Evolutionary conservation across 257 asterid genomes (phyloP).

Genomic region (Jacaranda mimosifolia): DNA sequence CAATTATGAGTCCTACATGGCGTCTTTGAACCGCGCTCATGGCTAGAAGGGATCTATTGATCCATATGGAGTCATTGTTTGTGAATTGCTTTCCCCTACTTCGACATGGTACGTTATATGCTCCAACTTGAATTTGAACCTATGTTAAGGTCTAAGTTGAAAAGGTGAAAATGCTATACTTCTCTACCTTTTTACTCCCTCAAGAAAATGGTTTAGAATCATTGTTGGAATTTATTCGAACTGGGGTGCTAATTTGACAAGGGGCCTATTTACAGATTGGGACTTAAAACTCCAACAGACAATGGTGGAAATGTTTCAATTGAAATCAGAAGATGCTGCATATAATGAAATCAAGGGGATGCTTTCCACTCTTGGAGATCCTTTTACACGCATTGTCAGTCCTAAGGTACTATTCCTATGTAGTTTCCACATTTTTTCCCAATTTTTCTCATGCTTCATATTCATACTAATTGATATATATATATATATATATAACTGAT

Average conservation of each 20-base stretch:
- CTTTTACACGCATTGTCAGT: constrained; percentile 89
- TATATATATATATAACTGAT: no score
- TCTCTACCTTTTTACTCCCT: background rate
- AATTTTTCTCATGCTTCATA: background rate
- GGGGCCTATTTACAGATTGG: constrained; percentile 68
- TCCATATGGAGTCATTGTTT: no score
- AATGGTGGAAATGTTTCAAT: constrained; percentile 89
- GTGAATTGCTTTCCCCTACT: no score
- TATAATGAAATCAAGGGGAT: constrained; percentile 87
- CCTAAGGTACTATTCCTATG: constrained; percentile 70
- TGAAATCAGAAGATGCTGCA: constrained; percentile 94
- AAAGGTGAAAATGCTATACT: background rate
- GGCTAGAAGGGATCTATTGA: no score
- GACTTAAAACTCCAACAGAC: constrained; percentile 92
- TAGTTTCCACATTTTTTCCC: background rate
- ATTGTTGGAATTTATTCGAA: background rate
- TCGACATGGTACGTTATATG: background rate
- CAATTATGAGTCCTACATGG: no score
- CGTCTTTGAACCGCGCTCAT: no score
- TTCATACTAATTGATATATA: background rate
- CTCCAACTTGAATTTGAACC: constrained; percentile 5
- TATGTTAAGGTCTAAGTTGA: no score
- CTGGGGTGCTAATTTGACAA: constrained; percentile 8
- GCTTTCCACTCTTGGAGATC: constrained; percentile 97
- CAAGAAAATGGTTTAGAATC: background rate